phyloP scores from a whole-genome alignment of 108 stramenopile species.

The Pseudonitzschia delicatissima region DNA sequence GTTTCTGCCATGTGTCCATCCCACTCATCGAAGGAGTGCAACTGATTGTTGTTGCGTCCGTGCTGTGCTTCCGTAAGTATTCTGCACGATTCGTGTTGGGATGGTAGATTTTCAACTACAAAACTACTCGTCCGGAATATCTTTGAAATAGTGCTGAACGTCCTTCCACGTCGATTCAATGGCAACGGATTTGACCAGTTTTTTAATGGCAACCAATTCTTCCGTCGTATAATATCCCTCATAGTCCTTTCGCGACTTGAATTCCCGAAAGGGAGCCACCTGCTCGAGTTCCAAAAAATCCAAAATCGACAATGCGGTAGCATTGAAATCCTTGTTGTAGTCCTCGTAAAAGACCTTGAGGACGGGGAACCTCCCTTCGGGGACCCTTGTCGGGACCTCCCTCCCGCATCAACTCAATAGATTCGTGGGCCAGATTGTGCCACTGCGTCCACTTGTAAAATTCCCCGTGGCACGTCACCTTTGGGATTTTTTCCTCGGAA shows the following conservation, averaged over 20 bases:
- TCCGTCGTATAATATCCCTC: slow-evolving; percentile 20
- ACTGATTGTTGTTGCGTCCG: too few relatives aligned
- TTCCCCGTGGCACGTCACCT: slow-evolving; percentile 72
- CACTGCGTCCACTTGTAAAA: slow-evolving; percentile 80
- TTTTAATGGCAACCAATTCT: slow-evolving; percentile 10
- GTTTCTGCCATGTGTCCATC: too few relatives aligned
- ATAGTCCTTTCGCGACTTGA: slow-evolving; percentile 17
- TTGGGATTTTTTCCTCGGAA: slow-evolving; percentile 18
- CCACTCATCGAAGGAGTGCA: too few relatives aligned
- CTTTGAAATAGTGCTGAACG: slow-evolving; percentile 41
- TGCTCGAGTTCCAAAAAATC: slow-evolving; percentile 57
- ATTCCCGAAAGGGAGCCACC: slow-evolving; percentile 24
- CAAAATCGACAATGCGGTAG: slow-evolving; percentile 49
- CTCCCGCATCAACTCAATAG: too few relatives aligned
- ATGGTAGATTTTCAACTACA: too few relatives aligned
- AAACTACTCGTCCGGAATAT: too few relatives aligned
- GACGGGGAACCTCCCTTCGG: slow-evolving; percentile 40
- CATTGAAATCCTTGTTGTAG: slow-evolving; percentile 50
- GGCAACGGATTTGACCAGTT: slow-evolving; percentile 23
- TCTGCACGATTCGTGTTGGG: too few relatives aligned
- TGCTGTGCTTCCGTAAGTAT: too few relatives aligned
- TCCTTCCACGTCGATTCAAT: slow-evolving; percentile 24
- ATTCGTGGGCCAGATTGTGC: slow-evolving; percentile 76
- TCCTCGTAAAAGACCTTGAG: slow-evolving; percentile 76
- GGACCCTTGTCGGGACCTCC: neutral